These are phyloP conservation scores for Cordyceps cicadae DNA, from an alignment of 2,329 filamentous ascomycete species.

Conservation along the genomic window DNA sequence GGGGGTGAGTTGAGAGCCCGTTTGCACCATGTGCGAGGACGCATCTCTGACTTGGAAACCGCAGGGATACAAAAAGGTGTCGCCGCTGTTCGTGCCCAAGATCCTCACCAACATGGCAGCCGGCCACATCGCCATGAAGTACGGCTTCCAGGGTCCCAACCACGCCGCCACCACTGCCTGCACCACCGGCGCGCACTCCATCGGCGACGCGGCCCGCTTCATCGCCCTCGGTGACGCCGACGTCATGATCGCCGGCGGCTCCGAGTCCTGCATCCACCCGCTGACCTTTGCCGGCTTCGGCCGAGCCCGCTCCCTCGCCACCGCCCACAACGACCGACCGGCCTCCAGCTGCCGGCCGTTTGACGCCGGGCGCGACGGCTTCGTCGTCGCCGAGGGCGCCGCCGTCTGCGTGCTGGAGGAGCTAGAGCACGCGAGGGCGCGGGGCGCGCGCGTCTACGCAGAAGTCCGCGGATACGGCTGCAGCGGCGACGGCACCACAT, in stretches of 20 bases:
- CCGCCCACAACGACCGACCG: slow-evolving; percentile 67
- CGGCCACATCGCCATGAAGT: slow-evolving; percentile 87
- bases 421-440: slow-evolving; percentile 71
- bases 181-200: slow-evolving; percentile 89
- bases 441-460: slow-evolving; percentile 77
- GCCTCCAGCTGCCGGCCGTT: slow-evolving; percentile 74
- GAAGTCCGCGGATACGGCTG: slow-evolving; percentile 84
- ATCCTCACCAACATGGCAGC: slow-evolving; percentile 92
- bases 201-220: slow-evolving; percentile 89
- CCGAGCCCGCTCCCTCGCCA: slow-evolving; percentile 76
- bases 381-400: slow-evolving; percentile 89
- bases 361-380: slow-evolving; percentile 69
- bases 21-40: background rate
- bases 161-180: slow-evolving; percentile 91
- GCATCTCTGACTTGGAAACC: background rate
- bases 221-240: slow-evolving; percentile 87
- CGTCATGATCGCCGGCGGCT: slow-evolving; percentile 92
- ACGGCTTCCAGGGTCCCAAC: slow-evolving; percentile 84
- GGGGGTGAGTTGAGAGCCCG: slow-evolving; percentile 44
- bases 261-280: slow-evolving; percentile 93
- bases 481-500: slow-evolving; percentile 86
- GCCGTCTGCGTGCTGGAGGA: slow-evolving; percentile 85
- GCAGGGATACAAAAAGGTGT: slow-evolving; percentile 86
- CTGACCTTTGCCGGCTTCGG: slow-evolving; percentile 88
- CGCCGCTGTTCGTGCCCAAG: slow-evolving; percentile 85